Evolutionary conservation across 1,139 yeast species (phyloP), one percentile per base, ranked within the genome.

Genomic region (Kurtzmaniella quercitrusa): DNA sequence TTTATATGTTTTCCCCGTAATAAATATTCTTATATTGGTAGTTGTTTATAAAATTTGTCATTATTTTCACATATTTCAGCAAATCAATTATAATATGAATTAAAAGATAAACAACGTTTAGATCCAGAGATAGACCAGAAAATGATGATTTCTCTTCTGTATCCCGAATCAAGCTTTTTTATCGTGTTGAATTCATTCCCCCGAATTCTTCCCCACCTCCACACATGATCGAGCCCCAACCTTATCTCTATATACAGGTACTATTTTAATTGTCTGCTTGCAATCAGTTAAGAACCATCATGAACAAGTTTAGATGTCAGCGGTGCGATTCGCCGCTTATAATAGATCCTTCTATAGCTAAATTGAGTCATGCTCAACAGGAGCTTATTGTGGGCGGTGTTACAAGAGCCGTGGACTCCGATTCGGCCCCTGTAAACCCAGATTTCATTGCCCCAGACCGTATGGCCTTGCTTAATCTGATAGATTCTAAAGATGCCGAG

Each of bases 371-470:
- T 3, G 66, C 67, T 0, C 76, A 71, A 48, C 55, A 65, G 12
- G 59, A 62, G 9, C 57, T 69, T 22, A 52, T 71, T 15, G 48
- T 58, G 9, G 58, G 60, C 33, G 59, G 61, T 39, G 50, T 51
- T 5, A 14, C 19, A 41, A 44, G 8, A 49, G 51, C 11, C 39
- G 40, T 12, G 45, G 47, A 28, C 50, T 47, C 33, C 43, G 47
- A 40, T 48, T 45, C n/a, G 36, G 53, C 52, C 20, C 45, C 61
- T 22, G 53, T 64, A 39, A 67, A 71, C 1, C 39, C 50, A 3
- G 63, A 63, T 26, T 67, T 57, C 48, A 61, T 71, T 4, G 63
- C 72, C 2, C 46, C 48, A 9, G 73, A 66, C 15, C 54, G 71
- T 38, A 49, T 70, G 28, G 57, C 60, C 11, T 46, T 63, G 18